Evolutionary conservation across 768 basidiomycete species (phyloP).

Genomic region (Lactarius evosmus): DNA sequence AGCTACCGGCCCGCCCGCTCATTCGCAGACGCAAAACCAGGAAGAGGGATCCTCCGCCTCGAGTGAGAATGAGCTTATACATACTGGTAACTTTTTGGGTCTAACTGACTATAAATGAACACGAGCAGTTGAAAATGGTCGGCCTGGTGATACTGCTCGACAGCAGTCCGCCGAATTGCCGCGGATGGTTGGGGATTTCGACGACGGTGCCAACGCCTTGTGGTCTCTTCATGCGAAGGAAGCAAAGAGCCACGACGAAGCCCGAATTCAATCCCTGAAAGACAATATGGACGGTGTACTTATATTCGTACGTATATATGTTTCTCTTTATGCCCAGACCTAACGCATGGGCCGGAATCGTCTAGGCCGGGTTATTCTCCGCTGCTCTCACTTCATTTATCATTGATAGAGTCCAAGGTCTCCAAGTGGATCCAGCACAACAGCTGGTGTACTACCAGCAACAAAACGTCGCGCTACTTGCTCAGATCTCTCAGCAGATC

Average conservation of each 20-base stretch:
- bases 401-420: not conserved
- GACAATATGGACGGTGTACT: conserved; percentile 19
- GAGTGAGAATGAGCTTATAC: not conserved
- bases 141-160: not conserved
- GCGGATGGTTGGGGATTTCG: conserved; percentile 27
- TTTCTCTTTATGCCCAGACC: not conserved
- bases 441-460: not conserved
- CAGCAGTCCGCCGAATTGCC: not conserved
- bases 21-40: not conserved
- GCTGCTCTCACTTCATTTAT: not conserved
- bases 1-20: not conserved
- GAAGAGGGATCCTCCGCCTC: not conserved
- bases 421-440: not conserved
- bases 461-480: not conserved
- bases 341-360: not conserved
- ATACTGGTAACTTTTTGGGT: not conserved
- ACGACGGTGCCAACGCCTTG: conserved; percentile 39
- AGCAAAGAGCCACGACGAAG: not conserved
- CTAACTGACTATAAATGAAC: not conserved
- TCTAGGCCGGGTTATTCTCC: not conserved
- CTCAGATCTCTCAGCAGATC: not conserved
- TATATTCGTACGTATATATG: conserved; percentile 36
- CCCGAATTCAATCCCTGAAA: not conserved
- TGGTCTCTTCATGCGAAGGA: conserved; percentile 38
- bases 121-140: not conserved